phyloP scores from a whole-genome alignment of 2,329 filamentous ascomycete species.

The Trichoderma sp. region DNA sequence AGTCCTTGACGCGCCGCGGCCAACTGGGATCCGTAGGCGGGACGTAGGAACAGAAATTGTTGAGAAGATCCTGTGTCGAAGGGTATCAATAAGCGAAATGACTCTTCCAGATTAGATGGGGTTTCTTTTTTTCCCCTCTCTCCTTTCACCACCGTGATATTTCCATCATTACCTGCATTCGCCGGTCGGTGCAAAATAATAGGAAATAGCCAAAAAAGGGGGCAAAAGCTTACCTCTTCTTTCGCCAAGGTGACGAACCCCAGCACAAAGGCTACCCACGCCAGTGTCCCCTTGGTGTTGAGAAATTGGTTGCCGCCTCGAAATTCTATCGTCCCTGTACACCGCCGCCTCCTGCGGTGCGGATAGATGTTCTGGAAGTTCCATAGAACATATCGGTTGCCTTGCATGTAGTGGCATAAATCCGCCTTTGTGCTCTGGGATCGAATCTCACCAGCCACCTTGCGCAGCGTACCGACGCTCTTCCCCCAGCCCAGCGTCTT shows the following conservation, averaged over 20 bases:
- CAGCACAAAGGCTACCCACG: constrained; percentile 41
- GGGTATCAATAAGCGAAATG: constrained; percentile 18
- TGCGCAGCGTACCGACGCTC: constrained; percentile 27
- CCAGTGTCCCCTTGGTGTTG: constrained; percentile 37
- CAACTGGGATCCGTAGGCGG: constrained; percentile 32
- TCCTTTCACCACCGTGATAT: not conserved
- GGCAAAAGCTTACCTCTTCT: constrained; percentile 33
- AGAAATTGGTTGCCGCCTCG: constrained; percentile 41
- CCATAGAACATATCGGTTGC: constrained; percentile 40
- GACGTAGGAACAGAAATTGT: constrained; percentile 30
- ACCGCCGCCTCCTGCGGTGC: constrained; percentile 37
- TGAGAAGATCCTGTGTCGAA: constrained; percentile 32
- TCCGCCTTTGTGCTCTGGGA: constrained; percentile 30
- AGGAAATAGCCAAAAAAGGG: not conserved
- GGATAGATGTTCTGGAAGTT: constrained; percentile 42
- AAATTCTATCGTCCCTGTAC: constrained; percentile 41
- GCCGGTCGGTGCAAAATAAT: not conserved
- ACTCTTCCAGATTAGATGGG: not conserved
- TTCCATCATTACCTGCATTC: not conserved
- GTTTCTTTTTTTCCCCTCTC: not conserved
- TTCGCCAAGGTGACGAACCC: constrained; percentile 39
- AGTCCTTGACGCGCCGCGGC: constrained; percentile 31
- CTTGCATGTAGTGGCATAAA: constrained; percentile 40
- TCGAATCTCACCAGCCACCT: constrained; percentile 33
- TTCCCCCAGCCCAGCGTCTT: constrained; percentile 32